Evolutionary conservation across 768 basidiomycete species (phyloP), one percentile per base, ranked within the genome.

Genomic region (Boletus eberwhitei): DNA sequence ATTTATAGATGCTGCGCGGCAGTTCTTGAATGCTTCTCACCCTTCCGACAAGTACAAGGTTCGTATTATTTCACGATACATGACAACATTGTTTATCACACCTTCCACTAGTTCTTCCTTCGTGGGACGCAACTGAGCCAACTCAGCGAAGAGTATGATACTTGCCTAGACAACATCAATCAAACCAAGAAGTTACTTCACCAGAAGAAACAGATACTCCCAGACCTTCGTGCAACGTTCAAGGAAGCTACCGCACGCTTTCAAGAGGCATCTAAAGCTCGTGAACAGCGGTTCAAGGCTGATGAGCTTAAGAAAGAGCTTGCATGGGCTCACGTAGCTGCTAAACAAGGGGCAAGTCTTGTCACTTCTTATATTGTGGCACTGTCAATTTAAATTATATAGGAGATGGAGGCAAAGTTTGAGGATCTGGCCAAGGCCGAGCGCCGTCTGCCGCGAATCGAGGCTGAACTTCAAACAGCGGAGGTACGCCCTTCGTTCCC

Each of bases 1-100:
- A 40, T 47, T 43, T 39, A 50, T 43, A 74, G 67, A 73, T 62
- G 65, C 73, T 58, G 70, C 75, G 12, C 65, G 77, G 19, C 87
- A 90, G 62, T 99, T 99, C 72, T 74, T 99, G 63, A 86, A 88
- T 54, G 85, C 88, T 3, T 88, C 93, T 5, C 80, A 84, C 49
- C 83, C 90, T 6, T 69, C 78, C 5, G 91, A 93, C 70, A 94
- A 98, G 71, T 98, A 99, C 75, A 85, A 88, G 73, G 95, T 90
- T 65, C 9, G 78, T 60, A 4, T 37, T 22, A 3, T 34, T 13
- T 34, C 36, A 26, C 29, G 21, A 31, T 17, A 16, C 26, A 19
- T 12, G n/a, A 31, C 17, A 35, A 16, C 11, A 7, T 41, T 39
- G 41, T 46, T 60, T 29, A 47, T 58, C 35, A 57, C 37, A 34